Evolutionary conservation across 2,329 filamentous ascomycete genomes (phyloP), one percentile per base, ranked within the genome.

Genomic region (Xylariaceae sp.): DNA sequence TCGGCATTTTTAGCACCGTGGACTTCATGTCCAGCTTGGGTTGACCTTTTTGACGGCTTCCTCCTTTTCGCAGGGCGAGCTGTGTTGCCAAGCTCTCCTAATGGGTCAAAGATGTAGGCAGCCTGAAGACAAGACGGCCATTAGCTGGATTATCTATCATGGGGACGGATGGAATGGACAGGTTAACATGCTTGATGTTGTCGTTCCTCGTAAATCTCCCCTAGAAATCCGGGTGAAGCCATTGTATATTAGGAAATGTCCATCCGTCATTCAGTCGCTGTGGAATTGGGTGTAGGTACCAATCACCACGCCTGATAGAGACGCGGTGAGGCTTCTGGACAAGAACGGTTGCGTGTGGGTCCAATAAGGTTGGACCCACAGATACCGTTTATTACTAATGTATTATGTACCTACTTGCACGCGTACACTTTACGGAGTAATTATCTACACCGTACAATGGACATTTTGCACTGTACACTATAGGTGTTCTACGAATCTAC

Each of bases 31-130:
- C 54, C 62, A 49, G 62, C 61, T 21, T 65, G 57, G 49, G 72
- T 72, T 21, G 65, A 57, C 49, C 72, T 72, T 50, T 73, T 76
- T 0, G 74, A 74, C 7, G 81, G 71, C 64, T 78, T 83, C 51
- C 83, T 76, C 53, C 79, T 75, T 67, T 88, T 87, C 34, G 76
- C 65, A 26, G 82, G 78, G 37, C 79, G 75, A 47, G 60, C 51
- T 30, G 60, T 43, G 13, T 58, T 55, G 19, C 61, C 64, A 37
- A 65, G 41, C 29, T 71, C 67, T 53, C 74, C 70, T 42, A 76
- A 69, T 54, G 83, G 78, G 55, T 78, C 75, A 68, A 85, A 87
- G 59, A 87, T 71, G 67, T 84, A 87, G 52, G 82, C 81, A 44
- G 78, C 77, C 83, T 87, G 65, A 34, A 39, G 16, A 44, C 22